Percentiles rank a stretch among this genome's conserved stretches.
phyloP scores from a whole-genome alignment of 2,329 filamentous ascomycete species.

The Ophiobolus disseminans region DNA sequence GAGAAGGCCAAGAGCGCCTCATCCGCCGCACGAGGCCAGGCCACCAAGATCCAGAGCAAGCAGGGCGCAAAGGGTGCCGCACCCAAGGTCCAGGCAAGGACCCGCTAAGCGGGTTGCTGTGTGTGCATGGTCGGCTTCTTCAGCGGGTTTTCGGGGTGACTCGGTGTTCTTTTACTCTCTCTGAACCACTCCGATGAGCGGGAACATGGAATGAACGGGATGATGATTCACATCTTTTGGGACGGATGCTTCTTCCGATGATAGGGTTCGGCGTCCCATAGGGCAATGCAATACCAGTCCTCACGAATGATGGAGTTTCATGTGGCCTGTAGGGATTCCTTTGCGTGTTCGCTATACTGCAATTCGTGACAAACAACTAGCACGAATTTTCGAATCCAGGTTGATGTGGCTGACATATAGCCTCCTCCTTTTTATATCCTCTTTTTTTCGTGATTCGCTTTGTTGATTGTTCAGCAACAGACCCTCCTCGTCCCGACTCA shows the following conservation, averaged over 20 bases:
- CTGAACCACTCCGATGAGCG: constrained; percentile 29
- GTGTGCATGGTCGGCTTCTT: constrained; percentile 34
- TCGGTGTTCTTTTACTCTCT: constrained; percentile 40
- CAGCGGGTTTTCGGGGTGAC: constrained; percentile 38
- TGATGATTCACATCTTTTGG: constrained; percentile 38
- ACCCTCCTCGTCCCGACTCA: too few relatives aligned
- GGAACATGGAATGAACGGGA: constrained; percentile 40
- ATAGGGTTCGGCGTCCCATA: constrained; percentile 41
- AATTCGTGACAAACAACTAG: too few relatives aligned
- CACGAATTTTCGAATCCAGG: too few relatives aligned
- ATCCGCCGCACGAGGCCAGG: constrained; percentile 76
- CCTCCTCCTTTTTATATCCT: too few relatives aligned
- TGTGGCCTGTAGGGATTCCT: neutral
- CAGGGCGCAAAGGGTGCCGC: constrained; percentile 92
- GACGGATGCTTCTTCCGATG: constrained; percentile 29
- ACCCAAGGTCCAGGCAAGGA: constrained; percentile 83
- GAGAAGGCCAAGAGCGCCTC: constrained; percentile 97
- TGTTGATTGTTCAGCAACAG: too few relatives aligned
- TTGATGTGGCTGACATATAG: too few relatives aligned
- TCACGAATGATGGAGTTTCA: constrained; percentile 25
- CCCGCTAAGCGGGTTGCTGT: constrained; percentile 69
- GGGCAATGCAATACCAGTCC: constrained; percentile 48
- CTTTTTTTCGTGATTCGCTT: too few relatives aligned
- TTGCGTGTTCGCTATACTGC: too few relatives aligned
- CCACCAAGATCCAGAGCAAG: constrained; percentile 87